Base-by-base conservation (phyloP, 352 stramenopile species). In the Phytophthora capsici region DNA sequence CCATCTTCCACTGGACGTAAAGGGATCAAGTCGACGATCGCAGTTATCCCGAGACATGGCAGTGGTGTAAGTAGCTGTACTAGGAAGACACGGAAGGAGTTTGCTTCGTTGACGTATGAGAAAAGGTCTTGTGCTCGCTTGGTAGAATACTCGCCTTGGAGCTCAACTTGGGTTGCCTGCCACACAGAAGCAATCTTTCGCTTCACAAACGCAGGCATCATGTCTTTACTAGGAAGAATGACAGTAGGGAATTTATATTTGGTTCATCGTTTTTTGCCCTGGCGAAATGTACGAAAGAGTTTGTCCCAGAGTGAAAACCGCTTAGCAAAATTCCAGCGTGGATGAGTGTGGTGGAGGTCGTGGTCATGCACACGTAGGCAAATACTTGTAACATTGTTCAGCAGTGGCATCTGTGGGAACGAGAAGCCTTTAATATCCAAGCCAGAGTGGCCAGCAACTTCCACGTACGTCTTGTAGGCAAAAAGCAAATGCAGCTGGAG, bases 401-500 rank as follows among this genome's bases (percentile, higher is more conserved):
- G 41, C 10, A 93, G 73, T 40, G 87, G 85, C 71, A 94, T 85
- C 50, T 96, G 88, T 22, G 88, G 88, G 58, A 97, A 96, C 14
- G 84, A 95, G 34, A 86, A 93, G 44, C 86, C 88, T 51, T 93
- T 94, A 60, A 93, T 73, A 30, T 95, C 82, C 20, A 96, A 67
- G 0, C 89, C 89, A 6, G 65, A 93, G 67, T 96, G 88, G 14
- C 89, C 88, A 1, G 89, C 89, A 25, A 95, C 79, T 58, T 97
- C 89, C 28, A 97, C 86, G 73, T 95, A 97, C 47, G 87, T 87
- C 71, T 95, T 96, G 82, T 97, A 97, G 16, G 86, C 83, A 64
- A 94, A 86, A 16, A 97, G 57, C 37, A 97, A 49, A 9, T 94
- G 76, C 8, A 94, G 53, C 47, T 95, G 84, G n/a, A 82, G 40